phyloP scores from a whole-genome alignment of 805 yeast genomes.

The Metschnikowia cubensis region DNA sequence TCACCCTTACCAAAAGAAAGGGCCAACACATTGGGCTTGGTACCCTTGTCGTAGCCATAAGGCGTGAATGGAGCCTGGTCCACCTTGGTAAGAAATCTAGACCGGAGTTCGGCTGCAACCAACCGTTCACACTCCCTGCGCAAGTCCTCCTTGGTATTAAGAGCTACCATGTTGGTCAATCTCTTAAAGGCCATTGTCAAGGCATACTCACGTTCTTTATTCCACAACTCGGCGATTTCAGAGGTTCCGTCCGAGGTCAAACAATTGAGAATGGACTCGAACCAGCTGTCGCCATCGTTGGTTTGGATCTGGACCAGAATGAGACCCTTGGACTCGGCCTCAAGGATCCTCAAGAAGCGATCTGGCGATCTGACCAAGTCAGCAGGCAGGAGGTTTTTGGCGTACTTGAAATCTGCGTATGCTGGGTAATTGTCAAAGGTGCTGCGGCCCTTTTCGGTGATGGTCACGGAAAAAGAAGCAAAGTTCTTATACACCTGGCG shows the following conservation, averaged over 20 bases:
- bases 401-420: constrained; percentile 87
- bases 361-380: constrained; percentile 77
- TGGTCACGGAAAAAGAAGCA: constrained; percentile 65
- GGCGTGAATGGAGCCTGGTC: constrained; percentile 96
- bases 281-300: constrained; percentile 42
- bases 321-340: constrained; percentile 80
- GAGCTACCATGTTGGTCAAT: constrained; percentile 61
- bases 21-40: constrained; percentile 79
- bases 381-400: constrained; percentile 72
- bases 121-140: constrained; percentile 70
- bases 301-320: constrained; percentile 59
- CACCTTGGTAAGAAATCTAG: constrained; percentile 61
- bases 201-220: constrained; percentile 62
- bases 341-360: constrained; percentile 80
- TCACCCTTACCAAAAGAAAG: constrained; percentile 85
- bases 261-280: constrained; percentile 41
- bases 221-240: constrained; percentile 77
- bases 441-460: constrained; percentile 69
- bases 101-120: constrained; percentile 66
- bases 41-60: constrained; percentile 68
- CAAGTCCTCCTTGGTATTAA: constrained; percentile 78
- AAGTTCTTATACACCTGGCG: constrained; percentile 59
- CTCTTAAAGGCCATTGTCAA: constrained; percentile 65
- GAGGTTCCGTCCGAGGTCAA: constrained; percentile 76
- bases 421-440: constrained; percentile 78